These are phyloP conservation scores for Monosporascus cannonballus DNA, from an alignment of 2,329 filamentous ascomycete species.

Conservation along the genomic window DNA sequence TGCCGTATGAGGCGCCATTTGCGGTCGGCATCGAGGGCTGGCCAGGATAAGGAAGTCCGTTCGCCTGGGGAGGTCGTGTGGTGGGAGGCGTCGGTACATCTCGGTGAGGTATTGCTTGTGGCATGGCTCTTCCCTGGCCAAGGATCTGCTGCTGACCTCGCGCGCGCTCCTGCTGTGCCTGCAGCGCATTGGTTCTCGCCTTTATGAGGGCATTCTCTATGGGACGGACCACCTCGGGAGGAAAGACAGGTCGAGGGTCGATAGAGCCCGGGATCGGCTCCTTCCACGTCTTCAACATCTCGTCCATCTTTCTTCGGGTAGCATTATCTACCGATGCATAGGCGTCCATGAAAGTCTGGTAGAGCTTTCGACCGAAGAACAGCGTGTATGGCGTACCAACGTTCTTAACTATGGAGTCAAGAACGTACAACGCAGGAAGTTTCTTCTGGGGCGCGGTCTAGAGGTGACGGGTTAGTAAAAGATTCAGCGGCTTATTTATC, in stretches of 20 bases:
- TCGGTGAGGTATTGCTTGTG: slow-evolving; percentile 54
- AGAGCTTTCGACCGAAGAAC: slow-evolving; percentile 87
- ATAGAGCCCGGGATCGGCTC: slow-evolving; percentile 90
- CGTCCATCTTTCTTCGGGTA: slow-evolving; percentile 87
- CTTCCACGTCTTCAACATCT: slow-evolving; percentile 98
- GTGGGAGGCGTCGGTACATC: slow-evolving; percentile 70
- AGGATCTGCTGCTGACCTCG: slow-evolving; percentile 51
- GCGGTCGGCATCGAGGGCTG: slow-evolving; percentile 32
- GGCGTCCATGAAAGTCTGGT: slow-evolving; percentile 92
- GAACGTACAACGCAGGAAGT: slow-evolving; percentile 89
- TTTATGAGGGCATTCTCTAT: slow-evolving; percentile 95
- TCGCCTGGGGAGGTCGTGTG: slow-evolving; percentile 29
- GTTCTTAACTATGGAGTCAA: slow-evolving; percentile 98
- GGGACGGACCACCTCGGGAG: slow-evolving; percentile 75
- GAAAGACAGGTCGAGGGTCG: slow-evolving; percentile 88
- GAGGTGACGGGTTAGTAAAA: slow-evolving; percentile 1
- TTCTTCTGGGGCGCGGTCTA: slow-evolving; percentile 87
- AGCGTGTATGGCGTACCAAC: slow-evolving; percentile 96
- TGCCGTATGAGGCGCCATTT: slow-evolving; percentile 24
- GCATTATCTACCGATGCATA: slow-evolving; percentile 81
- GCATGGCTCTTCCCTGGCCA: slow-evolving; percentile 43
- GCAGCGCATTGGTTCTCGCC: slow-evolving; percentile 57
- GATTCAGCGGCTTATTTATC: background rate
- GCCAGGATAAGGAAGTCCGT: slow-evolving; percentile 20
- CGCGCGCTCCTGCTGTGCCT: slow-evolving; percentile 50